Conservation (phyloP, 805 yeast genomes). For the Kuraishia floccosa region DNA sequence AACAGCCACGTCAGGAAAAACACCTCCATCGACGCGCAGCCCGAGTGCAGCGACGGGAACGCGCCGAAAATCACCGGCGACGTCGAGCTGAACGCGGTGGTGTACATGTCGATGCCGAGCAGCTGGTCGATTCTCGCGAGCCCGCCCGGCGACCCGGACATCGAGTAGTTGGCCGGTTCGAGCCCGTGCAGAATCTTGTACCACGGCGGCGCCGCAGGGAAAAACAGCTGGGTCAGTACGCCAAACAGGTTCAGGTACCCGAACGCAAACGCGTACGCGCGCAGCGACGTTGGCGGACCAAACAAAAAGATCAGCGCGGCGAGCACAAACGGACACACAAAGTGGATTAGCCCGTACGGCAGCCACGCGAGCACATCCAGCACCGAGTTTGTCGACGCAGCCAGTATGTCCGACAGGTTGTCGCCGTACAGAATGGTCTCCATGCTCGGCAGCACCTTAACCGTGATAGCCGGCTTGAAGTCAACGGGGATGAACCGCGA, state of each 20-base stretch:
- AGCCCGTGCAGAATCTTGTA: conserved; percentile 77
- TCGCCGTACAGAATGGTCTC: conserved; percentile 91
- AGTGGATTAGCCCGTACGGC: conserved; percentile 89
- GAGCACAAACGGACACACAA: conserved; percentile 80
- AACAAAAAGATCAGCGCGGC: conserved; percentile 71
- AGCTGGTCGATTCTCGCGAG: conserved; percentile 75
- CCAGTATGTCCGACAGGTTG: conserved; percentile 72
- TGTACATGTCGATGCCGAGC: conserved; percentile 72
- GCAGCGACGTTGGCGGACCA: conserved; percentile 82
- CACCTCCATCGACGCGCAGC: conserved; percentile 90
- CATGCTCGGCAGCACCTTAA: conserved; percentile 79
- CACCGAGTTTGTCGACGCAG: conserved; percentile 52
- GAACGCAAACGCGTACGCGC: conserved; percentile 84
- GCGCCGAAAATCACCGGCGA: conserved; percentile 89
- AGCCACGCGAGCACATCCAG: conserved; percentile 89
- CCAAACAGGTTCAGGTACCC: conserved; percentile 91
- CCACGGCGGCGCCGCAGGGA: conserved; percentile 99
- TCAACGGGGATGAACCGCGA: conserved; percentile 62
- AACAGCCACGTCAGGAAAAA: conserved; percentile 75
- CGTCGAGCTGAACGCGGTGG: conserved; percentile 63
- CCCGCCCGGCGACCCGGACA: conserved; percentile 96
- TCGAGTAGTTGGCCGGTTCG: conserved; percentile 80
- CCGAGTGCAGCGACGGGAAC: conserved; percentile 77
- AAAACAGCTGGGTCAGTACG: conserved; percentile 67
- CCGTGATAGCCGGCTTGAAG: conserved; percentile 83